Percentiles rank a stretch among this genome's conserved stretches.
These are phyloP conservation scores for Dichotomocladium elegans DNA, from an alignment of 371 early-diverging fungal species.

Conservation along the genomic window DNA sequence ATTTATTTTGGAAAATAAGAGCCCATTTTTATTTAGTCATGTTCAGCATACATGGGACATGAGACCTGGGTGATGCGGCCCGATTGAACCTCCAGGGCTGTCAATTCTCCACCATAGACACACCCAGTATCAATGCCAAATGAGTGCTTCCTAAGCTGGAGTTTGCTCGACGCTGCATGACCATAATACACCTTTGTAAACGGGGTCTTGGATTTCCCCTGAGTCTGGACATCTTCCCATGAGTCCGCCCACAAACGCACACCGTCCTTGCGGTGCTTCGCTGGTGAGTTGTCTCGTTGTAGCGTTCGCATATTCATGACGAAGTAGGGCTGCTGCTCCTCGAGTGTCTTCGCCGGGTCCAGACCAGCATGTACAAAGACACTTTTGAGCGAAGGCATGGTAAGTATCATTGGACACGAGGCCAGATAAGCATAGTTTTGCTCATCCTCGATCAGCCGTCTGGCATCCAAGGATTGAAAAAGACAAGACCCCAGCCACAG, in stretches of 20 bases:
- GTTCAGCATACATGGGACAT: constrained; percentile 12
- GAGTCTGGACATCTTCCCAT: constrained; percentile 43
- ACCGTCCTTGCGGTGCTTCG: background rate
- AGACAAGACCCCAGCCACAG: background rate
- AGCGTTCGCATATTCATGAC: constrained; percentile 64
- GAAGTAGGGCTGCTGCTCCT: constrained; percentile 44
- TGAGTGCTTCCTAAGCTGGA: constrained; percentile 50
- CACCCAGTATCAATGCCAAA: constrained; percentile 71
- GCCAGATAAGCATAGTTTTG: constrained; percentile 52
- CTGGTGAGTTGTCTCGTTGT: constrained; percentile 29
- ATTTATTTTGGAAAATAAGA: no score
- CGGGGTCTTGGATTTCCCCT: background rate
- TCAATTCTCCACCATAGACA: constrained; percentile 60
- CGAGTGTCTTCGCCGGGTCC: constrained; percentile 37
- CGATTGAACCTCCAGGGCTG: constrained; percentile 45
- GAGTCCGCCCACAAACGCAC: constrained; percentile 34
- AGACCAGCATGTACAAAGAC: constrained; percentile 69
- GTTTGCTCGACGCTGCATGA: constrained; percentile 60
- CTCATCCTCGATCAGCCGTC: constrained; percentile 21
- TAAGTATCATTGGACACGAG: constrained; percentile 57
- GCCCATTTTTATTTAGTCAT: background rate
- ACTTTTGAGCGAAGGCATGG: constrained; percentile 48
- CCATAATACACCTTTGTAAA: constrained; percentile 56
- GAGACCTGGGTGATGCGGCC: constrained; percentile 23
- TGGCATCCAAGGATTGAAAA: constrained; percentile 11